Evolutionary conservation across 2,329 filamentous ascomycete genomes (phyloP).

Genomic region (Mycosphaerella sp.): DNA sequence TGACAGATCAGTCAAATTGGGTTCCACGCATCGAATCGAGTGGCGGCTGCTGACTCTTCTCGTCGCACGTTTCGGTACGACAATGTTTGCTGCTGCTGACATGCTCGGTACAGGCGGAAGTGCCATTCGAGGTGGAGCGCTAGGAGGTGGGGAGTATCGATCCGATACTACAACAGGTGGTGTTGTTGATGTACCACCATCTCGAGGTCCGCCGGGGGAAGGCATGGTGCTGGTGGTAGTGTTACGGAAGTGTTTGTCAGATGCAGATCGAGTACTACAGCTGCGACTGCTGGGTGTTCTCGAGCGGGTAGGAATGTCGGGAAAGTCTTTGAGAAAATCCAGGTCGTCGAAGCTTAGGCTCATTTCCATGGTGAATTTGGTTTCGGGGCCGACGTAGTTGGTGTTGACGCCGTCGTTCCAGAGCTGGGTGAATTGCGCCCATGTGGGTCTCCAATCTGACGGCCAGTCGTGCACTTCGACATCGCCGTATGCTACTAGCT

Average conservation of each 20-base stretch:
- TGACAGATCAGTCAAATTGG: constrained; percentile 5
- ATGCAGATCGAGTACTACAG: neutral
- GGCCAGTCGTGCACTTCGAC: constrained; percentile 17
- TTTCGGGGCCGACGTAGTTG: constrained; percentile 6
- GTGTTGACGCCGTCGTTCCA: constrained; percentile 17
- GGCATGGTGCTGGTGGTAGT: neutral
- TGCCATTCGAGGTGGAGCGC: constrained; percentile 5
- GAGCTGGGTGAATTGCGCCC: constrained; percentile 15
- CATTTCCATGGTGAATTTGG: constrained; percentile 16
- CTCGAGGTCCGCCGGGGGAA: too few species aligned
- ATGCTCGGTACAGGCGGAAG: constrained; percentile 1
- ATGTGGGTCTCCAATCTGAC: constrained; percentile 15
- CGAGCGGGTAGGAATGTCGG: neutral
- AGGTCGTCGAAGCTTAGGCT: constrained; percentile 8
- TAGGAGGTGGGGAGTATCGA: constrained; percentile 1
- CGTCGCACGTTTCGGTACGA: neutral
- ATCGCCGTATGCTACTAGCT: constrained; percentile 14
- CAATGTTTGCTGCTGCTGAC: neutral
- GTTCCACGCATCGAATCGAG: constrained; percentile 11
- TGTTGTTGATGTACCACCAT: too few species aligned
- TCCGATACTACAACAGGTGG: too few species aligned
- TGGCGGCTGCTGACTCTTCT: constrained; percentile 11
- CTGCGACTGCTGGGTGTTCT: constrained; percentile 3
- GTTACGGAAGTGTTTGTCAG: too few species aligned
- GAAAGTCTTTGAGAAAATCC: constrained; percentile 4